Evolutionary conservation across 2,329 filamentous ascomycete species (phyloP).

Genomic region (Aspergillus pseudonomiae): DNA sequence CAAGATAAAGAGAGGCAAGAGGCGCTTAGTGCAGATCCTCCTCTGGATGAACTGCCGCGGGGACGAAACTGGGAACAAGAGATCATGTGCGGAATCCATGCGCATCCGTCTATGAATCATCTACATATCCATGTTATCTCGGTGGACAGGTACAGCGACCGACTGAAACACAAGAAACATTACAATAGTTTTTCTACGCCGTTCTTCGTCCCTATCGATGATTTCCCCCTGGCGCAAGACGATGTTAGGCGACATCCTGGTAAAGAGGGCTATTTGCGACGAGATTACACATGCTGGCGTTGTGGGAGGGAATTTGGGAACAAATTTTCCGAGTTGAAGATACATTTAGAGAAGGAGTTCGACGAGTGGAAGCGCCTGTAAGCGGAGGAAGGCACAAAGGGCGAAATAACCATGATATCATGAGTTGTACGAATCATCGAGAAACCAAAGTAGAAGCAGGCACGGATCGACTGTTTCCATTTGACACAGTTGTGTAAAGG

Average conservation of each 20-base stretch:
- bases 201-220: conserved; percentile 77
- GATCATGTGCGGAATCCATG: conserved; percentile 78
- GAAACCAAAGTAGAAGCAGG: background rate
- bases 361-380: conserved; percentile 71
- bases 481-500: conserved; percentile 7
- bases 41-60: conserved; percentile 58
- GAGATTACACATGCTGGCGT: conserved; percentile 79
- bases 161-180: conserved; percentile 79
- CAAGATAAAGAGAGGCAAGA: conserved; percentile 65
- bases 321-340: conserved; percentile 72
- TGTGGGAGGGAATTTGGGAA: conserved; percentile 76
- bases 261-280: conserved; percentile 61
- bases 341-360: conserved; percentile 75
- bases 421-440: too few relatives aligned
- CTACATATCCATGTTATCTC: conserved; percentile 88
- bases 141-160: conserved; percentile 72
- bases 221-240: conserved; percentile 72
- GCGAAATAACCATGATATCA: background rate
- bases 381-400: conserved; percentile 12
- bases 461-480: conserved; percentile 9
- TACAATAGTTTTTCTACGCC: conserved; percentile 89
- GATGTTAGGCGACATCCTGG: conserved; percentile 65
- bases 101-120: conserved; percentile 87
- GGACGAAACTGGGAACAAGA: conserved; percentile 80
- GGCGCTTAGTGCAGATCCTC: conserved; percentile 63